These are phyloP conservation scores for Gardenia jasminoides DNA, from an alignment of 257 asterid genomes.

Conservation along the genomic window DNA sequence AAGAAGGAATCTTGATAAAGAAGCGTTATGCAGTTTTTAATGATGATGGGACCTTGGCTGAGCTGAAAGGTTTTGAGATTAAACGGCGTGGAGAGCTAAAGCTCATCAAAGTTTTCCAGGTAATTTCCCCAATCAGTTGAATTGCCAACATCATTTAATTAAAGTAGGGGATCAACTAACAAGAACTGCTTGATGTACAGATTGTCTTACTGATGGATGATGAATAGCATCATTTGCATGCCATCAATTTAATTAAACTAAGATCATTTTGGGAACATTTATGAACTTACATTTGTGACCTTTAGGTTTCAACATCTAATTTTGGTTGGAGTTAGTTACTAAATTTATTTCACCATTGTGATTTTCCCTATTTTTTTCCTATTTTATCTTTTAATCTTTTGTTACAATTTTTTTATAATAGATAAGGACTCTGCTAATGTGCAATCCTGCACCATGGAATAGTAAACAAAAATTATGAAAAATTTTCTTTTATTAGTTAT, in stretches of 20 bases:
- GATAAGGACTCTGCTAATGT: neutral
- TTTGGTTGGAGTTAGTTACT: neutral
- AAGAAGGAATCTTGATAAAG: slow-evolving; percentile 97
- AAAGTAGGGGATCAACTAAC: slow-evolving; percentile 1
- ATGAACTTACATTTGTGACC: neutral
- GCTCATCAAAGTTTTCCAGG: slow-evolving; percentile 99
- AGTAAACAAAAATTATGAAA: neutral
- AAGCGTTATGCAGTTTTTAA: slow-evolving; percentile 98
- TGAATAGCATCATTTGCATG: neutral
- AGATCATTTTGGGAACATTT: neutral
- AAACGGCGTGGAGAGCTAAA: slow-evolving; percentile 99
- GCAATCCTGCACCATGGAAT: neutral
- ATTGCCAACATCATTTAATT: slow-evolving; percentile 7
- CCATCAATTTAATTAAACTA: neutral
- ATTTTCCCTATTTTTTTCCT: neutral
- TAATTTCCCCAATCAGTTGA: slow-evolving; percentile 23
- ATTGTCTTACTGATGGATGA: slow-evolving; percentile 2
- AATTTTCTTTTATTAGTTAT: neutral
- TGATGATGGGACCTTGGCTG: slow-evolving; percentile 97
- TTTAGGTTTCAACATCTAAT: neutral
- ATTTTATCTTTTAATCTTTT: neutral
- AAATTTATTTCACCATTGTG: neutral
- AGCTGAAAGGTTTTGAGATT: slow-evolving; percentile 98
- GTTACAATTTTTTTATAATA: neutral
- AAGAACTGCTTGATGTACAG: neutral